These are phyloP conservation scores for Ananas comosus DNA, from an alignment of 176 grass and related monocot species.

Conservation along the genomic window DNA sequence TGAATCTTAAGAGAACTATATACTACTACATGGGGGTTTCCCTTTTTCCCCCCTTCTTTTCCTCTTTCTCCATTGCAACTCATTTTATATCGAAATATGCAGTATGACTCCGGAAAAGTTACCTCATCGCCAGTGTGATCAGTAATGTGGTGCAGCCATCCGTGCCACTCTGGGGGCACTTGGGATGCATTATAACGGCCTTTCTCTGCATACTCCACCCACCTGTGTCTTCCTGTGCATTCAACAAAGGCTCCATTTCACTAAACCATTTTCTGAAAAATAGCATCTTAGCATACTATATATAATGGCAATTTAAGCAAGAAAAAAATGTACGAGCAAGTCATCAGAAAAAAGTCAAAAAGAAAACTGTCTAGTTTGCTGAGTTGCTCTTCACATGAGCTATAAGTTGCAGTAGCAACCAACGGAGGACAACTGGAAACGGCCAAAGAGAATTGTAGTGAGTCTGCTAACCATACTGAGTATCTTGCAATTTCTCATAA, in stretches of 20 bases:
- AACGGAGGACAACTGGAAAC: background rate
- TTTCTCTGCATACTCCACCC: slow-evolving; percentile 84
- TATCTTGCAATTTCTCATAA: slow-evolving; percentile 68
- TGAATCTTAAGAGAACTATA: too few species aligned
- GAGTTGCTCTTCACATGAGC: too few species aligned
- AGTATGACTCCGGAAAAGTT: slow-evolving; percentile 16
- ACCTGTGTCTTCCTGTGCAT: slow-evolving; percentile 69
- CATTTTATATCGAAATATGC: background rate
- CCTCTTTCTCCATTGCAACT: background rate
- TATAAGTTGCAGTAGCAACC: background rate
- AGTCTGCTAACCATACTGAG: slow-evolving; percentile 52
- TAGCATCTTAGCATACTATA: too few species aligned
- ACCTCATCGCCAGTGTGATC: slow-evolving; percentile 76
- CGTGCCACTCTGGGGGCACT: slow-evolving; percentile 91
- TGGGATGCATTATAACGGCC: slow-evolving; percentile 88
- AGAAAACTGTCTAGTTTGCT: too few species aligned
- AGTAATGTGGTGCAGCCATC: slow-evolving; percentile 77
- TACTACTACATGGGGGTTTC: too few species aligned
- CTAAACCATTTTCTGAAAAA: slow-evolving; percentile 8
- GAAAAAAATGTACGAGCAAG: too few species aligned
- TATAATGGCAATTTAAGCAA: too few species aligned
- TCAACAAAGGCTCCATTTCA: background rate
- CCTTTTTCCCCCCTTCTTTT: too few species aligned
- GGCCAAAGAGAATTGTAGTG: background rate
- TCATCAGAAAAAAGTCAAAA: too few species aligned